These are phyloP conservation scores for Coemansia aciculifera DNA, from an alignment of 192 early-diverging fungal species.

Conservation along the genomic window DNA sequence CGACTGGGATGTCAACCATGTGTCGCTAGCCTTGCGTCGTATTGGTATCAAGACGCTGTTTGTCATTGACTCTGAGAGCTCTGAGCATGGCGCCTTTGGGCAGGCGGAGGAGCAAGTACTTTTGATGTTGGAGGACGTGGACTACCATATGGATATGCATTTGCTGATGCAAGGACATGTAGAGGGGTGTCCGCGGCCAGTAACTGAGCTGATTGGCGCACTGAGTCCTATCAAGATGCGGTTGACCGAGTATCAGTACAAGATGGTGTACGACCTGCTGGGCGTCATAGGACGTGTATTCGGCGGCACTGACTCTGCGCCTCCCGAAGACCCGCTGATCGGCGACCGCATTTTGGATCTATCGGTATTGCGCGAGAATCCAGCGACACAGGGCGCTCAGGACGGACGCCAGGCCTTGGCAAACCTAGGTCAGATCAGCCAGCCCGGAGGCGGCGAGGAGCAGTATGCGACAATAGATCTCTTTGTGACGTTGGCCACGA, in stretches of 20 bases:
- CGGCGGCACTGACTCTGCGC: constrained; percentile 15
- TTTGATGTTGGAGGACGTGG: constrained; percentile 84
- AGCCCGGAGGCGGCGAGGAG: not conserved
- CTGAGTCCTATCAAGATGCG: constrained; percentile 77
- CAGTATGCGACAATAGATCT: constrained; percentile 56
- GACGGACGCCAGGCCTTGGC: constrained; percentile 42
- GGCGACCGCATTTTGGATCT: constrained; percentile 30
- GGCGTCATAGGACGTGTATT: constrained; percentile 43
- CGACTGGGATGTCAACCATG: constrained; percentile 61
- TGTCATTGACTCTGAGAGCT: constrained; percentile 41
- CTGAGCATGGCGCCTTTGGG: constrained; percentile 53
- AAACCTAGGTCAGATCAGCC: constrained; percentile 38
- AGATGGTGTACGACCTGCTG: constrained; percentile 66
- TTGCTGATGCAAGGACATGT: constrained; percentile 61
- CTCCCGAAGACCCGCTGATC: constrained; percentile 34
- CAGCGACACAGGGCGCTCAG: constrained; percentile 29
- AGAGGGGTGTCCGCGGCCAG: constrained; percentile 57
- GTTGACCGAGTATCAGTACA: constrained; percentile 82
- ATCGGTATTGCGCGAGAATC: constrained; percentile 44
- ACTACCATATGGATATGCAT: constrained; percentile 66
- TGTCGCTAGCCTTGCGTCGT: constrained; percentile 62
- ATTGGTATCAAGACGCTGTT: constrained; percentile 63
- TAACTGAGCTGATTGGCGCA: constrained; percentile 63
- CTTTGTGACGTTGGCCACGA: constrained; percentile 66
- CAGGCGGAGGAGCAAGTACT: constrained; percentile 50